These are phyloP conservation scores for Lagenidium giganteum DNA, from an alignment of 352 stramenopile genomes.

Conservation along the genomic window DNA sequence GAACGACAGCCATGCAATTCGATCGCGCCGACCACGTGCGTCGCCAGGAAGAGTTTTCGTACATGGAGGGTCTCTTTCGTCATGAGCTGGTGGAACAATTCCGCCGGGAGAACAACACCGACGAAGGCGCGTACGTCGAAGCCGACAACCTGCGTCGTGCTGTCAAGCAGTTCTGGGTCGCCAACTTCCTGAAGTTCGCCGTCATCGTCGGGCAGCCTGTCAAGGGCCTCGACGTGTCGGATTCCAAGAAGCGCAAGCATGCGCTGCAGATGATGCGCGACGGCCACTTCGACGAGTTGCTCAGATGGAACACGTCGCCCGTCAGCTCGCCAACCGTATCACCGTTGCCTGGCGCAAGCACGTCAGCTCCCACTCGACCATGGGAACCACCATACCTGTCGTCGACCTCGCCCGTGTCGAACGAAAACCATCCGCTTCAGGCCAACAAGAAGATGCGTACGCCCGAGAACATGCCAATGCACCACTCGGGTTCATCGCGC, in stretches of 20 bases:
- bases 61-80: slow-evolving; percentile 65
- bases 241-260: slow-evolving; percentile 80
- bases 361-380: slow-evolving; percentile 1
- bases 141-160: slow-evolving; percentile 64
- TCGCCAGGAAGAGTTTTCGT: slow-evolving; percentile 69
- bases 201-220: slow-evolving; percentile 71
- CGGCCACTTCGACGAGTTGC: slow-evolving; percentile 67
- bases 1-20: slow-evolving; percentile 64
- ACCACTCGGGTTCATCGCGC: too few relatives aligned
- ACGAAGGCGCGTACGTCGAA: slow-evolving; percentile 68
- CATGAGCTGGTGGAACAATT: slow-evolving; percentile 81
- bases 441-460: slow-evolving; percentile 26
- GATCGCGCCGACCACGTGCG: slow-evolving; percentile 54
- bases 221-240: slow-evolving; percentile 65
- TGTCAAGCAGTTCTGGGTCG: slow-evolving; percentile 83
- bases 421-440: too few relatives aligned
- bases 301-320: slow-evolving; percentile 50
- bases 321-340: slow-evolving; percentile 31
- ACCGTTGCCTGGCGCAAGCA: slow-evolving; percentile 29
- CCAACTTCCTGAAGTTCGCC: slow-evolving; percentile 81
- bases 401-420: too few relatives aligned
- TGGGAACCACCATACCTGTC: too few relatives aligned
- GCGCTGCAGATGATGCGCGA: slow-evolving; percentile 75
- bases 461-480: slow-evolving; percentile 11
- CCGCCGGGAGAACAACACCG: slow-evolving; percentile 78